phyloP scores from a whole-genome alignment of 768 basidiomycete genomes.

The Phylloporus arenicola region DNA sequence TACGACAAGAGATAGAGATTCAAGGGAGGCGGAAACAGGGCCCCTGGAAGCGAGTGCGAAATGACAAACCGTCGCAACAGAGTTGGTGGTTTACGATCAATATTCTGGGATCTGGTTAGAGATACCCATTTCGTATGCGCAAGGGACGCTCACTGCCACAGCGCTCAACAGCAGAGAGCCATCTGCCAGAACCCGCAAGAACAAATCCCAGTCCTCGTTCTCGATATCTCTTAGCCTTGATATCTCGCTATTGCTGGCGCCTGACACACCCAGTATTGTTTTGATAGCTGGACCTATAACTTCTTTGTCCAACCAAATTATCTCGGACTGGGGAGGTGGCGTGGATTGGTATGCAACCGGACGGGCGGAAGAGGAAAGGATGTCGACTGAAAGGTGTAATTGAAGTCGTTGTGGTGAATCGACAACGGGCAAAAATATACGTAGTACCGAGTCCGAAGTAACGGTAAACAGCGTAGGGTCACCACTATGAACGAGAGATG shows the following conservation, averaged over 20 bases:
- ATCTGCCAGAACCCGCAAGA: slow-evolving; percentile 65
- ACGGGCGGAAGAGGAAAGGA: slow-evolving; percentile 52
- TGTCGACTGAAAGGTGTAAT: slow-evolving; percentile 73
- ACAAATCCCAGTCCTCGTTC: slow-evolving; percentile 75
- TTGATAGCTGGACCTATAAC: slow-evolving; percentile 47
- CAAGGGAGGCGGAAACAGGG: slow-evolving; percentile 43
- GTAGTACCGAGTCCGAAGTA: slow-evolving; percentile 74
- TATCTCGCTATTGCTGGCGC: slow-evolving; percentile 7
- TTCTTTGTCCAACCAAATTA: slow-evolving; percentile 70
- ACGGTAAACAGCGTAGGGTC: slow-evolving; percentile 79
- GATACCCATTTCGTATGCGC: background rate
- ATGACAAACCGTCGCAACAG: slow-evolving; percentile 70
- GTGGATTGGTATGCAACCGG: slow-evolving; percentile 29
- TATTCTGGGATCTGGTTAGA: slow-evolving; percentile 51
- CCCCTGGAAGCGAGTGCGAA: slow-evolving; percentile 52
- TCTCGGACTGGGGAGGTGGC: slow-evolving; percentile 36
- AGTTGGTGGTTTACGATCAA: slow-evolving; percentile 85
- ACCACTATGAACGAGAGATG: slow-evolving; percentile 40
- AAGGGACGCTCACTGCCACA: slow-evolving; percentile 51
- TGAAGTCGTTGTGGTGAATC: slow-evolving; percentile 83
- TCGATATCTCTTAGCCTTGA: slow-evolving; percentile 56
- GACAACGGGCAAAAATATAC: slow-evolving; percentile 83
- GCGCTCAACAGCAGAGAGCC: slow-evolving; percentile 71
- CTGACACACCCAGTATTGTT: slow-evolving; percentile 35
- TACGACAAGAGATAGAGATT: slow-evolving; percentile 52